Evolutionary conservation across 169 alveolate species (phyloP).

Genomic region (Cytauxzoon felis): DNA sequence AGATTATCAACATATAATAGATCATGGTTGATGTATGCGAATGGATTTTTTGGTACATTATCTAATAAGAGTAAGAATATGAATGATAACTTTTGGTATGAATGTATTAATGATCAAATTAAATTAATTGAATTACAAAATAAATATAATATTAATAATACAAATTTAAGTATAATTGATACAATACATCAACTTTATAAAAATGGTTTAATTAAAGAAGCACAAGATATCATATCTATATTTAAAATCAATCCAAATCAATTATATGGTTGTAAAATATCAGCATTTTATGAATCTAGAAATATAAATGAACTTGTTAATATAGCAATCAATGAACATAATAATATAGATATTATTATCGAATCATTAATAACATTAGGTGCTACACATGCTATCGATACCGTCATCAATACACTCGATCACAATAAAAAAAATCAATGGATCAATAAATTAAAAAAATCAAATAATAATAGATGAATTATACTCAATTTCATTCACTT

Average conservation of each 20-base stretch:
- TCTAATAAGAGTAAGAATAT: background rate
- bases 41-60: constrained; percentile 30
- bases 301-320: constrained; percentile 45
- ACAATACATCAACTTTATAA: constrained; percentile 40
- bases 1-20: too few species aligned
- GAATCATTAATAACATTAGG: constrained; percentile 53
- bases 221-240: constrained; percentile 10
- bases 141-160: constrained; percentile 13
- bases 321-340: constrained; percentile 40
- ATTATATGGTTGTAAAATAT: constrained; percentile 34
- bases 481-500: too few species aligned
- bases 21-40: constrained; percentile 23
- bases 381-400: constrained; percentile 40
- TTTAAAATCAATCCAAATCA: constrained; percentile 43
- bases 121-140: constrained; percentile 21
- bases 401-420: constrained; percentile 15
- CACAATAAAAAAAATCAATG: constrained; percentile 47
- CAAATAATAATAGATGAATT: too few species aligned
- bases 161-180: constrained; percentile 32
- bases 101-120: constrained; percentile 30
- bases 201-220: constrained; percentile 31
- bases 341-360: constrained; percentile 30
- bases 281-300: constrained; percentile 37
- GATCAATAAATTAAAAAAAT: constrained; percentile 23
- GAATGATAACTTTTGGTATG: constrained; percentile 31